phyloP scores from a whole-genome alignment of 2,329 filamentous ascomycete species.

The Neopestalotiopsis clavispora region DNA sequence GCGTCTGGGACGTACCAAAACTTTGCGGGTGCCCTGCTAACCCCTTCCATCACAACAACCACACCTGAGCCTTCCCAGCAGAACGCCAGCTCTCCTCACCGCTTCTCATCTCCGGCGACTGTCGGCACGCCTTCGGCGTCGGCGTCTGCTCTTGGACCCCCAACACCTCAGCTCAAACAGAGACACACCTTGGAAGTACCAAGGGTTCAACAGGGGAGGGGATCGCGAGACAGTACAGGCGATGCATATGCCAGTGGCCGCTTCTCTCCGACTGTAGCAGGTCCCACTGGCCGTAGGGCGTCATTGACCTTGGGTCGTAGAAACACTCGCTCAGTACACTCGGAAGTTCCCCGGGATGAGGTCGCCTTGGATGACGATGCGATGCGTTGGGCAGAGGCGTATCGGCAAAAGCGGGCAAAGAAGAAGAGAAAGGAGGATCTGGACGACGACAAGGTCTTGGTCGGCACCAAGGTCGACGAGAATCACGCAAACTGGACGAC shows the following conservation, averaged over 20 bases:
- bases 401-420: conserved; percentile 88
- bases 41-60: conserved; percentile 23
- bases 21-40: conserved; percentile 25
- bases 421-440: conserved; percentile 86
- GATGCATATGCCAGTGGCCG: conserved; percentile 76
- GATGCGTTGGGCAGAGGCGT: conserved; percentile 88
- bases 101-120: conserved; percentile 66
- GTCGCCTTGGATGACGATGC: conserved; percentile 88
- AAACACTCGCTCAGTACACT: conserved; percentile 83
- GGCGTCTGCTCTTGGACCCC: conserved; percentile 54
- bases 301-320: conserved; percentile 85
- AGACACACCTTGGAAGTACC: conserved; percentile 90
- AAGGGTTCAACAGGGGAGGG: conserved; percentile 66
- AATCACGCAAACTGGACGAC: conserved; percentile 97
- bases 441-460: conserved; percentile 91
- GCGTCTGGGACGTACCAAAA: conserved; percentile 25
- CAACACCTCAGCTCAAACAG: conserved; percentile 70
- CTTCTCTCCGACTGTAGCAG: conserved; percentile 72
- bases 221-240: conserved; percentile 70
- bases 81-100: conserved; percentile 48
- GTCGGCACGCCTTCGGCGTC: conserved; percentile 44
- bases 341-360: conserved; percentile 84
- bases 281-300: conserved; percentile 69
- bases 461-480: conserved; percentile 97
- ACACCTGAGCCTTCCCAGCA: conserved; percentile 33